Base-by-base conservation (phyloP, 768 basidiomycete species). In the Rhizopogon vinicolor region DNA sequence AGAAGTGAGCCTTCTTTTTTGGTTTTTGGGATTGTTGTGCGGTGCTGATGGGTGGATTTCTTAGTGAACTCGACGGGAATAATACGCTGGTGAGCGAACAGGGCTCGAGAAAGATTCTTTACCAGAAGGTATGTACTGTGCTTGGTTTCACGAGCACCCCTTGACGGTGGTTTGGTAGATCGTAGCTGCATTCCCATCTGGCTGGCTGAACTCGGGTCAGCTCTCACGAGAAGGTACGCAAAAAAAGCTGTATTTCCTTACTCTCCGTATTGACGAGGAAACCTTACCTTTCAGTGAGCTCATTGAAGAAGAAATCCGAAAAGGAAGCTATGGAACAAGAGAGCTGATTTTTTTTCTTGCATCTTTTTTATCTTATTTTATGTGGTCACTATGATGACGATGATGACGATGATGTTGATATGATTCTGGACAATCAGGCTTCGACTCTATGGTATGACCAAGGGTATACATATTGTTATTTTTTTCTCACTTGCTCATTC, bases 161-260 rank as follows among this genome's bases (percentile, higher is more conserved):
- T 25, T 25, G 25, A 25, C 25, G 25, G 25, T 10, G 8, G 18
- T 46, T 31, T 19, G 25, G 2, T 35, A 85, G 84, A 91, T 93
- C 55, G 86, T 92, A 0, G 79, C 78, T n/a, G 83, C 83, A 1
- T 93, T 90, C 69, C 91, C 91, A 0, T 76, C 85, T 0, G 89
- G 89, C 12, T 93, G 91, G 91, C 83, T 93, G 74, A 84, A 85
- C 29, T 90, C 89, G 3, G 88, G 90, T 3, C 88, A 91, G 68
- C 89, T 93, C 57, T 91, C 89, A 35, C 79, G 91, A 63, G 91
- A 93, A 77, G 88, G 90, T 91, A 50, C 37, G 85, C 69, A 28
- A 40, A 25, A 25, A 25, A 25, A 25, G 2, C n/a, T 13, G 3
- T 39, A 6, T 12, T 44, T 3, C 28, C 4, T 19, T 31, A n/a